Base-by-base conservation (phyloP, 345 rosid genomes). In the Trapa bicornis region DNA sequence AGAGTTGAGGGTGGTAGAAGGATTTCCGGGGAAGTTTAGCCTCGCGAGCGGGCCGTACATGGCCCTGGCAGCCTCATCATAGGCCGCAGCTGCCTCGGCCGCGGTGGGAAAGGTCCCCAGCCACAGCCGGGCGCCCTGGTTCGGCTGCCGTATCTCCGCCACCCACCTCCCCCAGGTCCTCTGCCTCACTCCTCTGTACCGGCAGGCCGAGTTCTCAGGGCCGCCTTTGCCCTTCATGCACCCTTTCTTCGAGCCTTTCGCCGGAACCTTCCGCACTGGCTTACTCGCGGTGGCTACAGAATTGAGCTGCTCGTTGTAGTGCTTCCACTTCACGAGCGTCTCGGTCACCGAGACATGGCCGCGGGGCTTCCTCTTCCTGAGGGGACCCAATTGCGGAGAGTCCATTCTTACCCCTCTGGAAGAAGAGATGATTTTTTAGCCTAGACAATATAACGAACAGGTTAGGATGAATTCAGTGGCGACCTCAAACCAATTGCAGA, bases 161-260 rank as follows among this genome's bases (percentile, higher is more conserved):
- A 89, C 96, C 96, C 98, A 92, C 74, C 87, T 89, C 0, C 98
- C 98, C 98, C 98, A 92, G 1, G 83, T 82, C 75, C 98, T 82
- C 75, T 92, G 98, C 73, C 98, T 81, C 43, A 89, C 96, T 3
- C 98, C 98, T 72, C 98, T 75, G 56, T 83, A 92, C 3, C 68
- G 72, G 43, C 83, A 86, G 22, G 15, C 7, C 11, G 76, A 68
- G 42, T 92, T 92, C 35, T 92, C 89, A 0, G 98, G 96, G 5
- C 98, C 96, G n/a, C 96, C 96, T 74, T 92, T 89, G 12, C 98
- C 98, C 71, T 78, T 92, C 98, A 92, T 92, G 64, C 98, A 89
- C 5, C 96, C 96, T 33, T 86, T 92, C 60, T 60, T 92, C 0
- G 96, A 89, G 8, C 98, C 96, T 75, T 82, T 83, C 0, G 91